Conservation (phyloP, 805 yeast genomes). For the Dipodascopsis uninucleata region DNA sequence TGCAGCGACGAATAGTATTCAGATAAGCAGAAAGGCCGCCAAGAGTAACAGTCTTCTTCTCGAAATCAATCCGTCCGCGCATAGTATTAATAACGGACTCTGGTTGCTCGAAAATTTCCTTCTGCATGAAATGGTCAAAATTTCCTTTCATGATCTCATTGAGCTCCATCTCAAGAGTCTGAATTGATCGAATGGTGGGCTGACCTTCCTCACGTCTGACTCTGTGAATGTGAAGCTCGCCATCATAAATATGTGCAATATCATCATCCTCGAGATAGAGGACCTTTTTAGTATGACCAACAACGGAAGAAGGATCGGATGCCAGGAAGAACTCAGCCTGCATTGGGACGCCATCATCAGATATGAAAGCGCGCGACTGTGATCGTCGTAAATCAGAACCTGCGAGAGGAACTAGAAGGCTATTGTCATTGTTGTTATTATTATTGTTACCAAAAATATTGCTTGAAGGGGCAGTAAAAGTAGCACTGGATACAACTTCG, state of each 20-base stretch:
- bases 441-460: background rate
- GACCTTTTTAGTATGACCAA: constrained; percentile 96
- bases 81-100: constrained; percentile 97
- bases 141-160: constrained; percentile 98
- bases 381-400: constrained; percentile 74
- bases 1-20: constrained; percentile 85
- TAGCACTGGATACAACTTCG: constrained; percentile 14
- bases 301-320: constrained; percentile 94
- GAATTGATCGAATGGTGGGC: constrained; percentile 92
- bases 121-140: constrained; percentile 95
- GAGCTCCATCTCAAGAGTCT: constrained; percentile 93
- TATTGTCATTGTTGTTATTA: constrained; percentile 23
- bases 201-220: constrained; percentile 71
- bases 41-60: constrained; percentile 65
- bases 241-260: constrained; percentile 96
- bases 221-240: constrained; percentile 97
- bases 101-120: constrained; percentile 98
- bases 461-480: constrained; percentile 6
- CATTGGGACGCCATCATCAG: constrained; percentile 88
- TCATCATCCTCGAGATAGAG: constrained; percentile 96
- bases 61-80: constrained; percentile 98
- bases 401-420: constrained; percentile 42
- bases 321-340: constrained; percentile 95
- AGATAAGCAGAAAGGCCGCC: constrained; percentile 88
- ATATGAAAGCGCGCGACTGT: constrained; percentile 92